Percentiles rank a stretch among this genome's conserved stretches.
Conservation (phyloP, 2,329 filamentous ascomycete genomes). For the Chalaropsis ovoidea region DNA sequence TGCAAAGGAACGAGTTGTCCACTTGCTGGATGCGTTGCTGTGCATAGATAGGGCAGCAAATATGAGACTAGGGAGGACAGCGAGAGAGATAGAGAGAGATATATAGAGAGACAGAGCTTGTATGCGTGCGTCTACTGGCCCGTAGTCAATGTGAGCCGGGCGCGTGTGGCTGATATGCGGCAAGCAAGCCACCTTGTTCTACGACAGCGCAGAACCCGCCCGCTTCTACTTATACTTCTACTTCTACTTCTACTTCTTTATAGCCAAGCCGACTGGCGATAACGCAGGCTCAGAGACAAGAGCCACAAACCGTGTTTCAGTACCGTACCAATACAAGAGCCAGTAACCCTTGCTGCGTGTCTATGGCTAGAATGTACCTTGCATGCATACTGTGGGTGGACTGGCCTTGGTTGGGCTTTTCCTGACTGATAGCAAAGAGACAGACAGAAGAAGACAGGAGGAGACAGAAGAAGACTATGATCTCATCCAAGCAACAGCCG, state of each 20-base stretch:
- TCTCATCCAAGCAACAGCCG: background rate
- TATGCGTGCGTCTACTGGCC: no score
- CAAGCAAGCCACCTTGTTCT: no score
- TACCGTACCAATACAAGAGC: background rate
- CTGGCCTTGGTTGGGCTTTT: conserved; percentile 9
- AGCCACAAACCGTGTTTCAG: background rate
- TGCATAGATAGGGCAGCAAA: background rate
- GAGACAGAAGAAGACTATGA: background rate
- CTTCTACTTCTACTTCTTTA: no score
- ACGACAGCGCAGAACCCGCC: no score
- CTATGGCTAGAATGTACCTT: conserved; percentile 13
- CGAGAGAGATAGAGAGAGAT: no score
- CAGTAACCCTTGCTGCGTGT: background rate
- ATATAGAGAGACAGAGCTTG: no score
- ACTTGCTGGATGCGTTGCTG: background rate
- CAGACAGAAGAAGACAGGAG: background rate
- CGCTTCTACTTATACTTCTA: no score
- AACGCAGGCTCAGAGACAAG: background rate
- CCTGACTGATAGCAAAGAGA: background rate
- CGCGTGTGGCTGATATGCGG: no score
- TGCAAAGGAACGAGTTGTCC: background rate
- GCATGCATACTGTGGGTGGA: conserved; percentile 6
- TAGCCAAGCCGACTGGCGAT: no score
- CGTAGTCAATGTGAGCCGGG: no score
- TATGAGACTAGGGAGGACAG: background rate